A percentile compares a stretch with the other conserved stretches of the same genome.
phyloP scores from a whole-genome alignment of 2,329 filamentous ascomycete genomes.

The Phialemoniopsis sp. region DNA sequence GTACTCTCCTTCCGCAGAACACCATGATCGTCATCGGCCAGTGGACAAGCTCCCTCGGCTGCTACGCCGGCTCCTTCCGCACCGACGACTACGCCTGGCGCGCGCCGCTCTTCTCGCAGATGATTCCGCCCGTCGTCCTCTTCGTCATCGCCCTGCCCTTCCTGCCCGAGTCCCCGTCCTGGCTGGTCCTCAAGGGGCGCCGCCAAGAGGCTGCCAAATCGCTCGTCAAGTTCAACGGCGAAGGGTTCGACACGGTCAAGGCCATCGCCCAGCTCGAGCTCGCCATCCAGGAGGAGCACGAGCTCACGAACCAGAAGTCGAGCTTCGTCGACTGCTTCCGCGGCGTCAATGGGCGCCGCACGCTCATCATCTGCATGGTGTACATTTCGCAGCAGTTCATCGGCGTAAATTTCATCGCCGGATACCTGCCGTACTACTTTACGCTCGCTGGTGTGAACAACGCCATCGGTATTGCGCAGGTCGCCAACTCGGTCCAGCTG shows the following conservation, averaged over 20 bases:
- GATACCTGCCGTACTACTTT: constrained; percentile 20
- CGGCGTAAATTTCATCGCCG: constrained; percentile 20
- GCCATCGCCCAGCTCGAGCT: constrained; percentile 9
- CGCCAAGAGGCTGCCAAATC: constrained; percentile 11
- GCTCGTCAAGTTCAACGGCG: constrained; percentile 20
- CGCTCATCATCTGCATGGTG: constrained; percentile 21
- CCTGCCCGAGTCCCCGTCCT: constrained; percentile 13
- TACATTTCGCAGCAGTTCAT: constrained; percentile 22
- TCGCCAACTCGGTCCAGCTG: constrained; percentile 20
- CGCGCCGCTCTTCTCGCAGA: constrained; percentile 20
- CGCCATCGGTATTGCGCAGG: constrained; percentile 18
- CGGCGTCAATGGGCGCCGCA: constrained; percentile 18
- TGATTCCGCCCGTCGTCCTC: constrained; percentile 16
- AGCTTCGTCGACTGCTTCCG: constrained; percentile 20
- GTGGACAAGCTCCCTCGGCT: constrained; percentile 16
- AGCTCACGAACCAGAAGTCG: constrained; percentile 11
- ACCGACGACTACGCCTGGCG: constrained; percentile 18
- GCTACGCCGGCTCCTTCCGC: constrained; percentile 13
- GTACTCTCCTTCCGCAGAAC: constrained; percentile 16
- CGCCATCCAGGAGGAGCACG: constrained; percentile 13
- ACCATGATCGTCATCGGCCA: constrained; percentile 24
- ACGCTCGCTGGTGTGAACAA: constrained; percentile 19
- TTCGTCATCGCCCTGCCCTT: constrained; percentile 6
- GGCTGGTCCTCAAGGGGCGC: constrained; percentile 12
- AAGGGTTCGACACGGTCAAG: constrained; percentile 15